Evolutionary conservation across 176 grass and related monocot species (phyloP), one percentile per base, ranked within the genome.

Genomic region (Hsuehochloa calcarea): DNA sequence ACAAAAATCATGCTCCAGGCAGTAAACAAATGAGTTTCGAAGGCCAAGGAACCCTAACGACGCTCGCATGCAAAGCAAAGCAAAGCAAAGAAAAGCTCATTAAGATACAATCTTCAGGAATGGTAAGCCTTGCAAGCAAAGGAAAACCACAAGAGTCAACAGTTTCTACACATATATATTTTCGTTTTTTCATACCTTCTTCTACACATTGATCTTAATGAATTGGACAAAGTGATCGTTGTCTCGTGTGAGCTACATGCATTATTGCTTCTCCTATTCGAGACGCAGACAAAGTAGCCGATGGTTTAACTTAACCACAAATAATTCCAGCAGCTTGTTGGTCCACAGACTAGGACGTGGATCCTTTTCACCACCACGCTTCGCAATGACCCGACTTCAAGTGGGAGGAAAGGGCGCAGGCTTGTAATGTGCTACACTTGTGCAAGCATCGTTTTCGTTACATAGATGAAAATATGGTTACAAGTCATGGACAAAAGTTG

Each of bases 321-420:
- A 46, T 72, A 47, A 43, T 26, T 82, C 56, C 56, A 45, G 27
- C 40, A 62, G 60, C n/a, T 49, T 68, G 82, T 14, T 29, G 82
- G 82, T 49, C 75, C 69, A 61, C 55, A 52, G 16, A 80, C 19
- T 27, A 10, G 69, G 76, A 85, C 69, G 56, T 46, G 63, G 17
- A 62, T 75, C 82, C 63, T 74, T 85, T 75, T 85, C 75, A 68
- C 62, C 12, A 12, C 54, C 82, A 81, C 43, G 62, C 69, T 82
- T 31, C 27, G 63, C 69, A 25, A 0, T 47, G 40, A 3, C 17
- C 55, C 47, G 23, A n/a, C 52, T 70, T 40, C 13, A 7, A 29
- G 17, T 38, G 3, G 41, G 79, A 43, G 3, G 55, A 49, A 60
- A 89, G n/a, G 16, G 27, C n/a, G 35, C 69, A 10, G 25, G 13